These are phyloP conservation scores for Capillidium heterosporum DNA, from an alignment of 371 early-diverging fungal genomes.

Conservation along the genomic window DNA sequence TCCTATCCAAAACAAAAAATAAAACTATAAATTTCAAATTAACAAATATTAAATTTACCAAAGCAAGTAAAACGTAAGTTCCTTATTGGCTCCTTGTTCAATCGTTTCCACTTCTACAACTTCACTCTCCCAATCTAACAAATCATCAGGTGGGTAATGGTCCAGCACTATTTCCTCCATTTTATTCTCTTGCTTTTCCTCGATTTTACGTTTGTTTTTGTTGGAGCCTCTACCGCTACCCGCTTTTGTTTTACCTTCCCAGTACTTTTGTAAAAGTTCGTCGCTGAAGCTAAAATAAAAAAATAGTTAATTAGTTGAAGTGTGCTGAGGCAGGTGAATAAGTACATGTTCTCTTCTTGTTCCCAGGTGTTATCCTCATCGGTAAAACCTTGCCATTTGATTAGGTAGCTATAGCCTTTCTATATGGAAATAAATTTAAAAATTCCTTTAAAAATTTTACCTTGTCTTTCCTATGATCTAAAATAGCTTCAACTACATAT, in stretches of 20 bases:
- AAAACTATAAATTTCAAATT: not conserved
- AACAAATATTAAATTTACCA: not conserved
- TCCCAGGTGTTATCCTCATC: slow-evolving; percentile 6
- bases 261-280: slow-evolving; percentile 2
- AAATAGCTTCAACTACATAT: slow-evolving; percentile 4
- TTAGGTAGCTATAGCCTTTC: not conserved
- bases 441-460: not conserved
- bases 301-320: not conserved
- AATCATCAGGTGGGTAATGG: slow-evolving; percentile 5
- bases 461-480: slow-evolving; percentile 1
- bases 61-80: not conserved
- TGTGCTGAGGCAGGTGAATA: not conserved
- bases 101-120: slow-evolving; percentile 5
- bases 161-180: not conserved
- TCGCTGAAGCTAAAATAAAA: not conserved
- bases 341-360: slow-evolving; percentile 5
- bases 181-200: not conserved
- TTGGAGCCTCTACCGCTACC: not conserved
- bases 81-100: not conserved
- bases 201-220: not conserved
- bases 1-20: not conserved
- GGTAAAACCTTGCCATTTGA: slow-evolving; percentile 5
- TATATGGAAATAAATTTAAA: not conserved
- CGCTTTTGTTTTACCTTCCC: slow-evolving; percentile 1
- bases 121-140: slow-evolving; percentile 5